These are phyloP conservation scores for Prunus persica DNA, from an alignment of 306 rosid species.

Conservation along the genomic window Prunus_persica_NCBIv2 NC_034016.1:14640501-14641000, in stretches of 20 bases:
- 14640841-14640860: conserved; percentile 86
- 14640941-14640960: conserved; percentile 58
- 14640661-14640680: conserved; percentile 70
- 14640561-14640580: conserved; percentile 42
- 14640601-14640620: conserved; percentile 42
- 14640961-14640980: conserved; percentile 71
- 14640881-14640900: conserved; percentile 74
- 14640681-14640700: conserved; percentile 75
- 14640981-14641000: conserved; percentile 77
- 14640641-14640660: conserved; percentile 49
- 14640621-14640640: conserved; percentile 37
- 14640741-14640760: conserved; percentile 53
- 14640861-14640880: conserved; percentile 83
- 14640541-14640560: conserved; percentile 45
- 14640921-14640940: conserved; percentile 50
- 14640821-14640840: conserved; percentile 89
- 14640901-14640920: conserved; percentile 47
- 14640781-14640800: conserved; percentile 41
- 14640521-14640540: conserved; percentile 52
- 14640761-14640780: conserved; percentile 47
- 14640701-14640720: conserved; percentile 64
- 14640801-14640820: conserved; percentile 53
- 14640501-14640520: conserved; percentile 62
- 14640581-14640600: conserved; percentile 34
- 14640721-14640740: conserved; percentile 65